These are phyloP conservation scores for Lepidium sativum DNA, from an alignment of 345 rosid genomes.

Conservation along the genomic window DNA sequence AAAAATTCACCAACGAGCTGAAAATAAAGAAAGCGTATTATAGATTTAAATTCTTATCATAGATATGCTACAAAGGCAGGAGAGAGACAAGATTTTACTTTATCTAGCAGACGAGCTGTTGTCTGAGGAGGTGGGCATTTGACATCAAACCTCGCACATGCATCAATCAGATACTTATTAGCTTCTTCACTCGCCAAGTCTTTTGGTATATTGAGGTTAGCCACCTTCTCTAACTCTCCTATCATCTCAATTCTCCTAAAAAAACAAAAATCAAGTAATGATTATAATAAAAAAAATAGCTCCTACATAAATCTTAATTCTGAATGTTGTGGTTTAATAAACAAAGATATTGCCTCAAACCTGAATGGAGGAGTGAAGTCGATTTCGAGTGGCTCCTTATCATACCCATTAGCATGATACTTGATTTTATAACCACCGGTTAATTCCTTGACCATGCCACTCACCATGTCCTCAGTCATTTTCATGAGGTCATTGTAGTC, in stretches of 20 bases:
- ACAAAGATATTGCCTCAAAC: conserved; percentile 25
- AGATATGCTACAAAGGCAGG: not conserved
- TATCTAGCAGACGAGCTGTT: conserved; percentile 78
- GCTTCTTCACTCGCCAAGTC: conserved; percentile 79
- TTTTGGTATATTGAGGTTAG: conserved; percentile 80
- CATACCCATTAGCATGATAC: conserved; percentile 82
- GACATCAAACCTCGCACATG: conserved; percentile 64
- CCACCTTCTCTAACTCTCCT: conserved; percentile 76
- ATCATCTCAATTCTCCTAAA: conserved; percentile 82
- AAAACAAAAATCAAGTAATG: not conserved
- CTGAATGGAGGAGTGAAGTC: conserved; percentile 97
- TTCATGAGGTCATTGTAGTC: conserved; percentile 92
- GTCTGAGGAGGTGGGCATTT: conserved; percentile 94
- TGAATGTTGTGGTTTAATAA: not conserved
- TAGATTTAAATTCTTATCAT: not conserved
- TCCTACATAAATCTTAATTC: not conserved
- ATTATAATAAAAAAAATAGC: not conserved
- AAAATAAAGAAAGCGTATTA: not conserved
- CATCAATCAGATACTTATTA: conserved; percentile 62
- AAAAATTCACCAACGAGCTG: conserved; percentile 96
- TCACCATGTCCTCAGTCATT: conserved; percentile 78
- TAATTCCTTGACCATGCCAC: conserved; percentile 92
- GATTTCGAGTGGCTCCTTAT: conserved; percentile 81
- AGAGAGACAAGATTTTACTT: conserved; percentile 36
- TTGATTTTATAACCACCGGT: conserved; percentile 86